Percentiles rank a stretch among this genome's conserved stretches.
phyloP scores from a whole-genome alignment of 306 rosid genomes.

The Nissolia schottii region DNA sequence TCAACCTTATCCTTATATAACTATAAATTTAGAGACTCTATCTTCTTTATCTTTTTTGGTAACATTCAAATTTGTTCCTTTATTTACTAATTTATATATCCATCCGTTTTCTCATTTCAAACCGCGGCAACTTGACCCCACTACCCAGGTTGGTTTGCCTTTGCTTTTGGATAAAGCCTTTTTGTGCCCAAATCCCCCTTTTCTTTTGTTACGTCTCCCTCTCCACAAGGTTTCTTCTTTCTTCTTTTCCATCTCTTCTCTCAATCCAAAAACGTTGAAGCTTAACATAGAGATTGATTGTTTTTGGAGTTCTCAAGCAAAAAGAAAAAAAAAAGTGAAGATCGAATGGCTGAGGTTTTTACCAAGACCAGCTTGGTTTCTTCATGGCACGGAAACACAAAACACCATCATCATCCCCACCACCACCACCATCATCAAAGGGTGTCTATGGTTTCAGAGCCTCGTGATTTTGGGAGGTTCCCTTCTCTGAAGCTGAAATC shows the following conservation, averaged over 20 bases:
- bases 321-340: no score
- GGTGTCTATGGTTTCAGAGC: slow-evolving; percentile 30
- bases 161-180: slow-evolving; percentile 33
- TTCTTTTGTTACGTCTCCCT: neutral
- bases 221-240: neutral
- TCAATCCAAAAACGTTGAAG: neutral
- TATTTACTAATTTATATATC: neutral
- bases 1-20: no score
- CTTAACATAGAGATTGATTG: neutral
- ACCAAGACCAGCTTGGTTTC: slow-evolving; percentile 46
- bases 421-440: neutral
- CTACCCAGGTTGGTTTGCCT: neutral
- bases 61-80: no score
- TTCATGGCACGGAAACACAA: slow-evolving; percentile 23
- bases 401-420: neutral
- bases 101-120: neutral
- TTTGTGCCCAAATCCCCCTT: neutral
- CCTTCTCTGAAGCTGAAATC: slow-evolving; percentile 43
- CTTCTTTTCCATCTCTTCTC: neutral
- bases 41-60: no score
- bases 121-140: neutral
- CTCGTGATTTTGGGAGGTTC: slow-evolving; percentile 14
- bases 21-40: no score
- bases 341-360: slow-evolving; percentile 49
- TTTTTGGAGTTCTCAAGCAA: neutral